A percentile compares a stretch with the other conserved stretches of the same genome.
Evolutionary conservation across 1,284 basidiomycete species (phyloP).

Genomic region (Garcileccinum viscosum): DNA sequence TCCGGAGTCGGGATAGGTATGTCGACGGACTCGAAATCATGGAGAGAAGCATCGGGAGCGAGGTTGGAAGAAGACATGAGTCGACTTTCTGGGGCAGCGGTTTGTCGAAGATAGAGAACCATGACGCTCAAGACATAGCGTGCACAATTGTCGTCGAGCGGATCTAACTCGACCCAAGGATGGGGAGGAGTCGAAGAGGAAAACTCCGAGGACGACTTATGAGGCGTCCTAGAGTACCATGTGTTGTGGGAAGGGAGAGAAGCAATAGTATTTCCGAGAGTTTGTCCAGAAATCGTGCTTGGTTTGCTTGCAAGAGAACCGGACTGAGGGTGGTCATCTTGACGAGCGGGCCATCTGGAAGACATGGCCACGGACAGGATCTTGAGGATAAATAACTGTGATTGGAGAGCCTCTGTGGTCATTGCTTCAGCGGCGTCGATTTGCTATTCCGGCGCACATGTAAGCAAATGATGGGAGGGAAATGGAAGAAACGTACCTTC

Average conservation of each 20-base stretch:
- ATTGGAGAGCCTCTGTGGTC: conserved; percentile 81
- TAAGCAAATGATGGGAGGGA: conserved; percentile 13
- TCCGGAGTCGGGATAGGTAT: conserved; percentile 42
- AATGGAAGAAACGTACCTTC: conserved; percentile 58
- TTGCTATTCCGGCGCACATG: conserved; percentile 46
- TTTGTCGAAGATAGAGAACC: conserved; percentile 82
- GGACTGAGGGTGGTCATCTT: conserved; percentile 45
- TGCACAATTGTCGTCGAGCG: conserved; percentile 87
- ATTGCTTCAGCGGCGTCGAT: conserved; percentile 57
- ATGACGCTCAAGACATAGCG: conserved; percentile 85
- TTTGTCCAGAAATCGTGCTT: conserved; percentile 32
- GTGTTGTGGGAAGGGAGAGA: conserved; percentile 23
- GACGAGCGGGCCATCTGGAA: conserved; percentile 69
- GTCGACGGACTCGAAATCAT: conserved; percentile 70
- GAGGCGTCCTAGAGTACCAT: conserved; percentile 39
- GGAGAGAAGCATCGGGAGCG: conserved; percentile 70
- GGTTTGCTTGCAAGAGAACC: conserved; percentile 49
- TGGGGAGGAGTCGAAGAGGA: conserved; percentile 43
- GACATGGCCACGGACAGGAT: conserved; percentile 81
- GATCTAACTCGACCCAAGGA: conserved; percentile 70
- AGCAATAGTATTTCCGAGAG: conserved; percentile 17
- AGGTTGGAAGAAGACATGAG: conserved; percentile 68
- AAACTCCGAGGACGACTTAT: conserved; percentile 48
- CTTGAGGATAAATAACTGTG: conserved; percentile 89
- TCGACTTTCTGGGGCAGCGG: conserved; percentile 62